phyloP scores from a whole-genome alignment of 768 basidiomycete genomes.

The Leccinum fibrillosum region DNA sequence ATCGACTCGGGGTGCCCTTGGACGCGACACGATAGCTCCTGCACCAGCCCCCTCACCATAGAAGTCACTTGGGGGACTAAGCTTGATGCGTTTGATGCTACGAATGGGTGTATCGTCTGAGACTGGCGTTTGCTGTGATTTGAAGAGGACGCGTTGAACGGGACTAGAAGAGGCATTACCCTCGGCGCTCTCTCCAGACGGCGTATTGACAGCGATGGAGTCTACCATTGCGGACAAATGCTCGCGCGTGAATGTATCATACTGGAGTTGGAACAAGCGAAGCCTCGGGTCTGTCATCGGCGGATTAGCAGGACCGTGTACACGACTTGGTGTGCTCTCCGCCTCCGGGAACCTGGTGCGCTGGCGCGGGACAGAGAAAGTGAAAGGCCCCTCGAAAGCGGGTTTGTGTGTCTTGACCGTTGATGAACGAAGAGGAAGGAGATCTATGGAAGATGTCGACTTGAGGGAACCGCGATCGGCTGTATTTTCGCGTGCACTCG shows the following conservation, averaged over 20 bases:
- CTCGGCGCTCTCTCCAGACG: conserved; percentile 51
- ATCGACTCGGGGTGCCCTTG: conserved; percentile 50
- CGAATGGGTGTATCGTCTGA: conserved; percentile 53
- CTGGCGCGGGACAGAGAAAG: conserved; percentile 63
- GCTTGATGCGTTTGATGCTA: conserved; percentile 76
- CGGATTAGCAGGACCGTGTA: conserved; percentile 20
- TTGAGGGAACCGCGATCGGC: conserved; percentile 7
- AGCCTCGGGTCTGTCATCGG: conserved; percentile 69
- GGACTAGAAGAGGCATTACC: conserved; percentile 44
- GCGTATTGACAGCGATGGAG: conserved; percentile 82
- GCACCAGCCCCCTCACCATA: conserved; percentile 49
- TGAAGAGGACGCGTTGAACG: conserved; percentile 40
- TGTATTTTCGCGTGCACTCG: conserved; percentile 9
- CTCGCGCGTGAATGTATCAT: conserved; percentile 94
- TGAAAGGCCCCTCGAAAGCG: conserved; percentile 61
- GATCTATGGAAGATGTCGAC: conserved; percentile 10
- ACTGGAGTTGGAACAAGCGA: conserved; percentile 88
- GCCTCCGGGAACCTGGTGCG: conserved; percentile 45
- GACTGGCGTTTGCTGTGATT: conserved; percentile 43
- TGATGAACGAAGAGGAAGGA: conserved; percentile 8
- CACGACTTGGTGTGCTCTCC: conserved; percentile 53
- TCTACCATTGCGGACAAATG: conserved; percentile 94
- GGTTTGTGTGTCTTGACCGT: conserved; percentile 41
- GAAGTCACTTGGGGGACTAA: conserved; percentile 65
- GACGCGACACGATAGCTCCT: conserved; percentile 47